Conservation (phyloP, 768 basidiomycete genomes). For the Mycena kentingensis region DNA sequence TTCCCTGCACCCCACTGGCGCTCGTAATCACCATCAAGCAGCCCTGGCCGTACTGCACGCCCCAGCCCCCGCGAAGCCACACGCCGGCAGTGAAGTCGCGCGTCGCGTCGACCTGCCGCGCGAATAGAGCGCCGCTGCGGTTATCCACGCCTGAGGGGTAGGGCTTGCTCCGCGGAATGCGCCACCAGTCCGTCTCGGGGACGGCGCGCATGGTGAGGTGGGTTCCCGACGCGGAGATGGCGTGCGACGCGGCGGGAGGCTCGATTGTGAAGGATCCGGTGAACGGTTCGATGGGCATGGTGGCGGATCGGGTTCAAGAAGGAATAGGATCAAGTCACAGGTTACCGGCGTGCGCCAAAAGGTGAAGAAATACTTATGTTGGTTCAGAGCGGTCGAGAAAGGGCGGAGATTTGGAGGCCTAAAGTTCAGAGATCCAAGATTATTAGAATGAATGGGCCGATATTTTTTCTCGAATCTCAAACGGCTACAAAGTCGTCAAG, state of each 20-base stretch:
- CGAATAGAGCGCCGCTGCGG: slow-evolving; percentile 9
- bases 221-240: neutral
- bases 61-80: slow-evolving; percentile 12
- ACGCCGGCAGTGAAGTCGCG: slow-evolving; percentile 7
- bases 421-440: too few relatives aligned
- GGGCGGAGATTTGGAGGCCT: too few relatives aligned
- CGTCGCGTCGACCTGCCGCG: neutral
- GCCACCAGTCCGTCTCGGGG: neutral
- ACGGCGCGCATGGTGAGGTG: neutral
- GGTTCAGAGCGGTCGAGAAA: too few relatives aligned
- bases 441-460: too few relatives aligned
- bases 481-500: too few relatives aligned
- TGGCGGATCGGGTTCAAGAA: neutral
- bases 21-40: slow-evolving; percentile 10
- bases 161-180: neutral
- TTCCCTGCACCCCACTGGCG: slow-evolving; percentile 1
- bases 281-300: neutral
- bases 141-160: neutral
- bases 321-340: too few relatives aligned
- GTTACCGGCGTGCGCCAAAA: too few relatives aligned
- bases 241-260: neutral
- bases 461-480: too few relatives aligned
- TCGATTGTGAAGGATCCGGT: neutral
- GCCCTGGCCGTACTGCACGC: slow-evolving; percentile 16
- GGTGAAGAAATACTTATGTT: too few relatives aligned